Base-by-base conservation (phyloP, 192 early-diverging fungal species). In the Coemansia sp. region DNA sequence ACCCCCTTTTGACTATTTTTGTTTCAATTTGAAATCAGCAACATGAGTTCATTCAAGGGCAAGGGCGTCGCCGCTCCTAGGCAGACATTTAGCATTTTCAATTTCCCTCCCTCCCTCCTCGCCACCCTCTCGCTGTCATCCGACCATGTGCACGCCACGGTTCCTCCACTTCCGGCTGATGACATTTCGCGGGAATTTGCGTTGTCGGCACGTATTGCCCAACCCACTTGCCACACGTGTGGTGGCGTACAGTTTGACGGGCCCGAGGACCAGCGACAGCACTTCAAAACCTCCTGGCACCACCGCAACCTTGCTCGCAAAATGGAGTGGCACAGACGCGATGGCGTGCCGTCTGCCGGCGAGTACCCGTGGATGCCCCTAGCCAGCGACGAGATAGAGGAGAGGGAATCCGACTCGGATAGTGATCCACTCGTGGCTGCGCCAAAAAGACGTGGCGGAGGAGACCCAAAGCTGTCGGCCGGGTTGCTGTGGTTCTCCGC, bases 301-400 rank as follows among this genome's bases (percentile, higher is more conserved):
- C 52, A 38, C 9, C 22, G 14, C 4, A 80, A 80, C 11, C 46
- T 70, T 18, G 53, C 42, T 0, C 39, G 66, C 27, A 79, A 66
- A 53, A 10, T 65, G 21, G 66, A 53, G 11, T 67, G 70, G 70
- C 62, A 67, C 6, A 43, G 33, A 21, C 17, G 19, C 2, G 59
- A 24, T 1, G 0, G 1, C 0, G 36, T 18, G 0, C 34, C 0
- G 0, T 0, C 46, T 27, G 38, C 11, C 1, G 40, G 19, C 19
- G 63, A 72, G 32, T 69, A 73, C 35, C 70, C 76, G 10, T 79
- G 75, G 75, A 5, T 42, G 10, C 70, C 76, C 10, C 43, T 59
- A 38, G 33, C 40, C 27, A 14, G 34, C 35, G 38, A 26, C 46
- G 18, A 17, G 32, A 52, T 27, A 3, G 46, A 36, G 0, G 27